Percentiles rank a stretch among this genome's conserved stretches.
Evolutionary conservation across 2,329 filamentous ascomycete genomes (phyloP).

Genomic region (Colletotrichum eremochloae): DNA sequence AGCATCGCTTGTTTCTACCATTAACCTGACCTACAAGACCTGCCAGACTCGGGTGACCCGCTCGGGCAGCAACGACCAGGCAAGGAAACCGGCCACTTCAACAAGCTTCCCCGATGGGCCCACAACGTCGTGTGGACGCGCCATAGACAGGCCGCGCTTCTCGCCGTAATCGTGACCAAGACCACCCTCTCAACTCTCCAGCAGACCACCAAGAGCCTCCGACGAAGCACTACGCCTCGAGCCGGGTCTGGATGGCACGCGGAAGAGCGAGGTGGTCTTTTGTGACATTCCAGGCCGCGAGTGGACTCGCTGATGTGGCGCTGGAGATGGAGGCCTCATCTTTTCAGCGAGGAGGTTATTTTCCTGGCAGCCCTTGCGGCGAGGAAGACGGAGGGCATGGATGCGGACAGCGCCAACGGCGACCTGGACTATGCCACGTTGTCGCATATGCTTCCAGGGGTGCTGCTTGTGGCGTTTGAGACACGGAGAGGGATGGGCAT

Average conservation of each 20-base stretch:
- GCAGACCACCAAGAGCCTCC: too few species aligned
- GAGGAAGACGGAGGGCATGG: constrained; percentile 35
- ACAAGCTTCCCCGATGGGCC: too few species aligned
- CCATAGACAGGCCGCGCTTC: too few species aligned
- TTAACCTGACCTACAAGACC: too few species aligned
- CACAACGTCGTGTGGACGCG: too few species aligned
- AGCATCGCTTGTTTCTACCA: too few species aligned
- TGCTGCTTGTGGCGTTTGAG: constrained; percentile 34
- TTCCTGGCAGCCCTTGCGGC: constrained; percentile 42
- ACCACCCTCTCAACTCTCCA: too few species aligned
- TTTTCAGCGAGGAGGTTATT: constrained; percentile 42
- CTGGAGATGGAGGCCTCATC: constrained; percentile 41
- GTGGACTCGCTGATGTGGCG: neutral
- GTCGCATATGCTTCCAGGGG: constrained; percentile 21
- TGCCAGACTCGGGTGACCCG: too few species aligned
- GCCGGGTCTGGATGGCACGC: constrained; percentile 34
- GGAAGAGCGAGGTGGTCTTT: constrained; percentile 25
- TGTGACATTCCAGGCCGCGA: constrained; percentile 37
- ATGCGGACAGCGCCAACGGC: neutral
- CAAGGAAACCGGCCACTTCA: too few species aligned
- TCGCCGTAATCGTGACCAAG: too few species aligned
- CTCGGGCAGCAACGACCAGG: too few species aligned
- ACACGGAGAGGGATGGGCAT: neutral
- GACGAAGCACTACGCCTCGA: constrained; percentile 15
- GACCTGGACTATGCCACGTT: constrained; percentile 31